A percentile compares a stretch with the other conserved stretches of the same genome.
These are phyloP conservation scores for Cyclanthera cordifolia DNA, from an alignment of 306 rosid genomes.

Conservation along the genomic window DNA sequence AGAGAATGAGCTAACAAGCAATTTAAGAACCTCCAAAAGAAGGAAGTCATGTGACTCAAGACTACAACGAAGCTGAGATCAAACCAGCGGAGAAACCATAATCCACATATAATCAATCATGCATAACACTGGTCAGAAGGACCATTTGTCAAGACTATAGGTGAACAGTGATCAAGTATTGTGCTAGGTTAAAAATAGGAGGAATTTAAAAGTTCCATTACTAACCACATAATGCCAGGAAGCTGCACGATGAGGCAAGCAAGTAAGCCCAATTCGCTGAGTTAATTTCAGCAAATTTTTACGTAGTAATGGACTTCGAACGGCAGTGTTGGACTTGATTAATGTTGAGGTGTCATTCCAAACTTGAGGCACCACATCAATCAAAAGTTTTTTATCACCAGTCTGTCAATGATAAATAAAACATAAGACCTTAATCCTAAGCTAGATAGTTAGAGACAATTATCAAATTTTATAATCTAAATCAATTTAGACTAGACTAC, in stretches of 20 bases:
- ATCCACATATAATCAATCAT: background rate
- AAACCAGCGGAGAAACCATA: background rate
- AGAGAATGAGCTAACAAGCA: background rate
- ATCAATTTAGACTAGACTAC: background rate
- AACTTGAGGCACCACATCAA: conserved; percentile 49
- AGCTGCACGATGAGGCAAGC: conserved; percentile 70
- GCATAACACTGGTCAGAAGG: background rate
- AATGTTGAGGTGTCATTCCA: conserved; percentile 65
- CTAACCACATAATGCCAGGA: conserved; percentile 85
- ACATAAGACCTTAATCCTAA: conserved; percentile 24
- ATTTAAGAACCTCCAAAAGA: conserved; percentile 7
- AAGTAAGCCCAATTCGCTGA: conserved; percentile 70
- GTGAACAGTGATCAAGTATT: background rate
- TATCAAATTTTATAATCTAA: background rate
- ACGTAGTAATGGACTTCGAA: conserved; percentile 66
- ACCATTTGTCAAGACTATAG: background rate
- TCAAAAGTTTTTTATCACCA: conserved; percentile 72
- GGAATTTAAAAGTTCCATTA: background rate
- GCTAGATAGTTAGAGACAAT: background rate
- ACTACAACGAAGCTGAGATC: background rate
- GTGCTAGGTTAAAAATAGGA: background rate
- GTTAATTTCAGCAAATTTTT: conserved; percentile 80
- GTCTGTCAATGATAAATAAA: conserved; percentile 43
- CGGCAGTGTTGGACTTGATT: conserved; percentile 64
- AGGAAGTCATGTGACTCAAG: background rate